Evolutionary conservation across 78 protist genomes (phyloP), one percentile per base, ranked within the genome.

Genomic region (Monocercomonoides exilis): DNA sequence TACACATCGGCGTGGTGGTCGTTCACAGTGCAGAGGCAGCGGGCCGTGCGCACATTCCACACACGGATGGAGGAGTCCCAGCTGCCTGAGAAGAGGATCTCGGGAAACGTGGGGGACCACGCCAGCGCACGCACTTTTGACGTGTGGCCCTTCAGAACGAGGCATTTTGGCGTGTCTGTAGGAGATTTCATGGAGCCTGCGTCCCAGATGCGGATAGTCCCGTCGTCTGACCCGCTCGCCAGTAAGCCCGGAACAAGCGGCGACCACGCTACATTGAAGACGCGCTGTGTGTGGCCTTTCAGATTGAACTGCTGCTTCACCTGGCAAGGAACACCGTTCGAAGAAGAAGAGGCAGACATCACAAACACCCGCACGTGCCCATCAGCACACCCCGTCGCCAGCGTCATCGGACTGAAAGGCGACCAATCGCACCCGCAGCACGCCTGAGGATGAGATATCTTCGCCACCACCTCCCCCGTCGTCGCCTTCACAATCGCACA

Each of bases 171-270:
- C 44, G 11, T 33, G 35, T 29, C 77, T 29, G 29, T 32, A n/a
- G n/a, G n/a, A n/a, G n/a, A n/a, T n/a, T n/a, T n/a, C n/a, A 92
- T 92, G 34, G 94, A 92, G 36, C 89, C 80, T 2, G 86, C 84
- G 46, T 94, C 94, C 94, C 94, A 94, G 33, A 94, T 77, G 44
- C 85, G 89, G 79, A 92, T 92, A 11, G 94, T 87, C 87, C 89
- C 88, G 88, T 94, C 96, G 41, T 94, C 89, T 2, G 91, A 81
- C 44, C 95, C 96, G 6, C 94, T 86, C 2, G 94, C 94, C 38
- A 92, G 46, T 44, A 77, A 54, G 54, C 85, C 90, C 45, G 86
- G 89, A 42, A 86, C 43, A 46, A 86, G 45, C 34, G 92, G 89
- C 33, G 64, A 45, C 64, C n/a, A 89, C 54, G 45, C 84, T 36